These are phyloP conservation scores for Salvia splendens DNA, from an alignment of 257 asterid genomes.

Conservation along the genomic window DNA sequence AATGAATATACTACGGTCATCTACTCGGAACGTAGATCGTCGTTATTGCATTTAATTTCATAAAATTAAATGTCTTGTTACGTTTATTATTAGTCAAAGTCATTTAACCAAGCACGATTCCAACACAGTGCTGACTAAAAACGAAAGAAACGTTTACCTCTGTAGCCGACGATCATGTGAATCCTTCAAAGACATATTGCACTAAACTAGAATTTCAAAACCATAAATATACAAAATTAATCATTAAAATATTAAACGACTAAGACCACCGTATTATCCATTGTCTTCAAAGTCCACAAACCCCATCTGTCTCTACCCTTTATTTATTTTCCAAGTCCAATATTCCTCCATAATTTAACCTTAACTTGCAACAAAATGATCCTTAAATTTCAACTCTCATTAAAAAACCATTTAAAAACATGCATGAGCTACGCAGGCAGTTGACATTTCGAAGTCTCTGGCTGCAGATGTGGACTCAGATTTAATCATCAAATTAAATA, in stretches of 20 bases:
- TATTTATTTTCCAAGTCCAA: constrained; percentile 32
- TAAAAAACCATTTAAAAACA: background rate
- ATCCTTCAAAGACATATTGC: constrained; percentile 18
- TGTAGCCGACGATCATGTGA: constrained; percentile 23
- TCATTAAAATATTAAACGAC: constrained; percentile 14
- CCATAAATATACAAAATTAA: background rate
- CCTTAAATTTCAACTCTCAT: constrained; percentile 40
- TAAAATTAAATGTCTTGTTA: no score
- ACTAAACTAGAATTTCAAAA: constrained; percentile 8
- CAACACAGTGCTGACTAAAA: constrained; percentile 21
- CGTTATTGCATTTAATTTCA: no score
- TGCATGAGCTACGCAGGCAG: constrained; percentile 35
- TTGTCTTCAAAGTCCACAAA: constrained; percentile 39
- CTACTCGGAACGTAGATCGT: no score
- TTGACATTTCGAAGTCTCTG: constrained; percentile 48
- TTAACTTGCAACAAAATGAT: background rate
- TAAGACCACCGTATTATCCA: constrained; percentile 41
- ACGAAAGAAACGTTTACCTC: constrained; percentile 33
- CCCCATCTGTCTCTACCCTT: constrained; percentile 36
- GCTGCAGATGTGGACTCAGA: constrained; percentile 31
- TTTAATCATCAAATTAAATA: constrained; percentile 21
- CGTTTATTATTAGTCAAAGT: no score
- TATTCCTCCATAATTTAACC: constrained; percentile 16
- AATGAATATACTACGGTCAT: no score
- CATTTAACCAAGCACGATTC: no score